Conservation (phyloP, 306 rosid genomes). For the Trifolium repens region DNA sequence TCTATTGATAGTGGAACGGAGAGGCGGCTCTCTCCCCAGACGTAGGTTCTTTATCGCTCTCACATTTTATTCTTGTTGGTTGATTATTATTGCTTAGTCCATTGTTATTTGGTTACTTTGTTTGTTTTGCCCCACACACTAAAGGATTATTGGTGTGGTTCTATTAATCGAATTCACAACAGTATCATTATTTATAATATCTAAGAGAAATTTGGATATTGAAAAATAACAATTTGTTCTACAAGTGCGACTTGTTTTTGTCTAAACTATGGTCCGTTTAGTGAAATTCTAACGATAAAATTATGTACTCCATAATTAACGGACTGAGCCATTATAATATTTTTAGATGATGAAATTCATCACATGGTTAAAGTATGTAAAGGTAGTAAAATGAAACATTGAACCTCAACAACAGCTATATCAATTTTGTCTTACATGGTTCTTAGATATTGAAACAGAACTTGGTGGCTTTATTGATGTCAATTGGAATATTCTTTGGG, state of each 20-base stretch:
- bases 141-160: too few species aligned
- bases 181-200: slow-evolving; percentile 21
- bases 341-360: slow-evolving; percentile 1
- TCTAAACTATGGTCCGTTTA: slow-evolving; percentile 15
- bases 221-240: slow-evolving; percentile 19
- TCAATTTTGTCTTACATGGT: slow-evolving; percentile 14
- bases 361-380: too few species aligned
- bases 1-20: too few species aligned
- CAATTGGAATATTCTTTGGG: background rate
- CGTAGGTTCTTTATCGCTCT: too few species aligned
- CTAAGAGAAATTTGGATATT: background rate
- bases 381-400: slow-evolving; percentile 33
- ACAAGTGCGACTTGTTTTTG: slow-evolving; percentile 33
- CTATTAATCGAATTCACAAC: too few species aligned
- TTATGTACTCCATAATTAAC: background rate
- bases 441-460: slow-evolving; percentile 14
- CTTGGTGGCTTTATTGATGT: background rate
- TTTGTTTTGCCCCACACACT: too few species aligned
- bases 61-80: too few species aligned
- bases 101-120: too few species aligned
- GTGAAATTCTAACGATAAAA: background rate
- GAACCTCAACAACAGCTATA: slow-evolving; percentile 31
- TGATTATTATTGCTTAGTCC: too few species aligned
- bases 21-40: too few species aligned
- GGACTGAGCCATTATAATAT: slow-evolving; percentile 11